Conservation (phyloP, 768 basidiomycete genomes). For the Leccinum longicurvipes region DNA sequence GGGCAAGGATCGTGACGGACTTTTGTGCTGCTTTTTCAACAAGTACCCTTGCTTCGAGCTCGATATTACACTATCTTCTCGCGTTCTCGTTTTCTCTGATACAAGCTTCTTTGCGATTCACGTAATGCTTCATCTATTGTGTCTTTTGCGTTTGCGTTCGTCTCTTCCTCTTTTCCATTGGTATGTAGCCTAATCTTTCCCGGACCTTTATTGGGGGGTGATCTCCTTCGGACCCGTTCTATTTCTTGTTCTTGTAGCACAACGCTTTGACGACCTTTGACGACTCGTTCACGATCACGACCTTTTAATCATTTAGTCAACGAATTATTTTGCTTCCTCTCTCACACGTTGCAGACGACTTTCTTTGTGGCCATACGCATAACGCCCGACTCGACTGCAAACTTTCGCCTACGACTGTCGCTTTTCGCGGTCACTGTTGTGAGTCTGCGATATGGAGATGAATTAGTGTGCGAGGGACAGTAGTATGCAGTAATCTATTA, state of each 20-base stretch:
- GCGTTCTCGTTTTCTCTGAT: background rate
- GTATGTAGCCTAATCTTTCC: background rate
- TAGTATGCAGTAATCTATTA: too few relatives aligned
- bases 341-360: background rate
- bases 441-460: too few relatives aligned
- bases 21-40: background rate
- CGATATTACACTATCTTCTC: background rate
- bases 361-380: background rate
- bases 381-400: background rate
- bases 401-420: background rate
- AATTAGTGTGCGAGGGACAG: too few relatives aligned
- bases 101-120: background rate
- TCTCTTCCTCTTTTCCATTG: background rate
- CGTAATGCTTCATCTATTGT: background rate
- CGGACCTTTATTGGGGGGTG: background rate
- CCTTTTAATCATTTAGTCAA: background rate
- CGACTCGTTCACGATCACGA: background rate
- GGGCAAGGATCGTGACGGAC: background rate
- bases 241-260: background rate
- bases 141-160: background rate
- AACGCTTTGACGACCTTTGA: constrained; percentile 5
- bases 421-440: background rate
- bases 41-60: background rate
- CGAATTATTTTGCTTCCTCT: background rate
- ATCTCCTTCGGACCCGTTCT: background rate